phyloP scores from a whole-genome alignment of 768 basidiomycete genomes.

The Tulasnella sp. region DNA sequence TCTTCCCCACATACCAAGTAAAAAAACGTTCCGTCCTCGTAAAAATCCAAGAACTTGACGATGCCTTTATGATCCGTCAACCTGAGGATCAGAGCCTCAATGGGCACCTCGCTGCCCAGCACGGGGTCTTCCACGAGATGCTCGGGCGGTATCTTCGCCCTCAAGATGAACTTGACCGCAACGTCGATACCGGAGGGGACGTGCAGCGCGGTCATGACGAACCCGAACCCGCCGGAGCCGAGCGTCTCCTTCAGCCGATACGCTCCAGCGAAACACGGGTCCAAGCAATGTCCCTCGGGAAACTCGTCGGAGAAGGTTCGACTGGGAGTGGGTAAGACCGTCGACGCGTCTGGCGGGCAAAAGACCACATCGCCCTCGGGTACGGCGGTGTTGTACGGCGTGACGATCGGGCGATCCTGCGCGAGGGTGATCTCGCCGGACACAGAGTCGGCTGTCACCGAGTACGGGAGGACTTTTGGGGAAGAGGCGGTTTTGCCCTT shows the following conservation, averaged over 20 bases:
- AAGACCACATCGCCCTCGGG: background rate
- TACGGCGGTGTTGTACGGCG: background rate
- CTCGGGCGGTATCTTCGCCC: conserved; percentile 51
- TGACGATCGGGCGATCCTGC: background rate
- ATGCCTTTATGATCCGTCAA: conserved; percentile 69
- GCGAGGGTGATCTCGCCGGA: background rate
- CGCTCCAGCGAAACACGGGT: conserved; percentile 43
- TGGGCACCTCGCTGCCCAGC: conserved; percentile 50
- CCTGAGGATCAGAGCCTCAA: conserved; percentile 68
- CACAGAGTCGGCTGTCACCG: background rate
- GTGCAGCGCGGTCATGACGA: conserved; percentile 79
- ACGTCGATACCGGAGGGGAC: conserved; percentile 52
- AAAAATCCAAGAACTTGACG: conserved; percentile 72
- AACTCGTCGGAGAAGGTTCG: conserved; percentile 39
- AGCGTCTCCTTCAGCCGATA: conserved; percentile 66
- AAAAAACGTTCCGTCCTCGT: conserved; percentile 73
- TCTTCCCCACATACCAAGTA: conserved; percentile 54
- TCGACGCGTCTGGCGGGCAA: background rate
- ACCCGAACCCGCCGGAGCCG: conserved; percentile 88
- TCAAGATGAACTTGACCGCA: conserved; percentile 92
- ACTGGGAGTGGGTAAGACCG: background rate
- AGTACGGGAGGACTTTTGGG: background rate
- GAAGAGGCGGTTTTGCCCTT: background rate
- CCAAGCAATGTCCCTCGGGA: conserved; percentile 46
- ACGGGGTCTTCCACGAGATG: conserved; percentile 42